phyloP scores from a whole-genome alignment of 352 stramenopile genomes.

The Lagenidium sp. region DNA sequence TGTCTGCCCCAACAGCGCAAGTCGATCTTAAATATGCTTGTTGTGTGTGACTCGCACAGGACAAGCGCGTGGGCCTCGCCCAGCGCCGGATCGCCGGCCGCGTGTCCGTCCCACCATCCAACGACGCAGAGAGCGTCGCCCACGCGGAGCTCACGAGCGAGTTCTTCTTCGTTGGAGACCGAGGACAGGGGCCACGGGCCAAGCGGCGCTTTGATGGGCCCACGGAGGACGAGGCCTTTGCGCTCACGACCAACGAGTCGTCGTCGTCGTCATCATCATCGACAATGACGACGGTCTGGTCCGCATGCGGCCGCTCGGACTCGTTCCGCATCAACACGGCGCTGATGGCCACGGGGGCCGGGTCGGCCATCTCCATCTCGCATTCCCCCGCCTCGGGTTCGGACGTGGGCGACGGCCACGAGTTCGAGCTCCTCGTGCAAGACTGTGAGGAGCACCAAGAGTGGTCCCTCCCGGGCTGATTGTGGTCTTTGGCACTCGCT shows the following conservation, averaged over 20 bases:
- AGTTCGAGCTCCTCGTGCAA: constrained; percentile 9
- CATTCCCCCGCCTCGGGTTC: constrained; percentile 2
- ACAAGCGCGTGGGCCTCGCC: constrained; percentile 17
- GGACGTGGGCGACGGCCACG: constrained; percentile 4
- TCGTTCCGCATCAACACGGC: constrained; percentile 20
- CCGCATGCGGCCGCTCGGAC: constrained; percentile 8
- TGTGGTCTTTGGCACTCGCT: too few species aligned
- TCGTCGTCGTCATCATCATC: too few species aligned
- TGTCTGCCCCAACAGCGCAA: too few species aligned
- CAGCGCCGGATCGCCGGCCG: constrained; percentile 10
- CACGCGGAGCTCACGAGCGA: constrained; percentile 9
- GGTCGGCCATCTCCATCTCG: constrained; percentile 7
- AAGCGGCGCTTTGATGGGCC: constrained; percentile 10
- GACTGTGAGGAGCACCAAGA: constrained; percentile 10
- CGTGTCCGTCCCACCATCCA: constrained; percentile 5
- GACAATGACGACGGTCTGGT: constrained; percentile 18
- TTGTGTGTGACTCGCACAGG: too few species aligned
- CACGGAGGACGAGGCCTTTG: constrained; percentile 7
- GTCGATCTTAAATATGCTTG: too few species aligned
- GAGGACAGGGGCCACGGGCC: constrained; percentile 2
- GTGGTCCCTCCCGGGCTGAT: too few species aligned
- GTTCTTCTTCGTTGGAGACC: constrained; percentile 14
- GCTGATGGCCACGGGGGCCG: constrained; percentile 12
- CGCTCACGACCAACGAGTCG: not conserved
- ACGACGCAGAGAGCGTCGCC: too few species aligned